phyloP scores from a whole-genome alignment of 768 basidiomycete species.

The Mycena alexandri region DNA sequence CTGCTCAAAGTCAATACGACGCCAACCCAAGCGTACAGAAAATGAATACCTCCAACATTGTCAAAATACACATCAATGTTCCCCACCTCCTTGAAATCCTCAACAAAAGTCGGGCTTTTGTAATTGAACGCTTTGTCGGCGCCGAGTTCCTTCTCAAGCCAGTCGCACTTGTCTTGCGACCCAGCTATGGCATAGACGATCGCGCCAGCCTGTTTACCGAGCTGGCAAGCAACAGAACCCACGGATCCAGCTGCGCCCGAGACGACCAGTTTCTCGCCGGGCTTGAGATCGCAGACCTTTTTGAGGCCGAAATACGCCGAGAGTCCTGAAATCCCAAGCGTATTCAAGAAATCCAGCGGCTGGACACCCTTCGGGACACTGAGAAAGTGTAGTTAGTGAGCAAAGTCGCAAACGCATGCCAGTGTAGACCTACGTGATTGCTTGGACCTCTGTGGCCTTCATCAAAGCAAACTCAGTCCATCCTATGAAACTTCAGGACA shows the following conservation, averaged over 20 bases:
- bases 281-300: constrained; percentile 83
- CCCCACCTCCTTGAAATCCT: constrained; percentile 81
- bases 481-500: constrained; percentile 55
- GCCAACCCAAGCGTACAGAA: not conserved
- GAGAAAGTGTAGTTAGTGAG: constrained; percentile 1
- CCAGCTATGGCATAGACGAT: constrained; percentile 93
- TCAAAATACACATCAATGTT: constrained; percentile 89
- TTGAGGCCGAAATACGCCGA: constrained; percentile 93
- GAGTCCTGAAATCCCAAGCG: constrained; percentile 77
- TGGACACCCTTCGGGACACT: constrained; percentile 72
- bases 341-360: constrained; percentile 84
- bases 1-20: constrained; percentile 48
- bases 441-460: constrained; percentile 62
- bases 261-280: constrained; percentile 86
- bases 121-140: constrained; percentile 90
- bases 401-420: not conserved
- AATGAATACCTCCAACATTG: constrained; percentile 72
- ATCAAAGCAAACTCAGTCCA: constrained; percentile 84
- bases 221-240: constrained; percentile 86
- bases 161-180: constrained; percentile 83
- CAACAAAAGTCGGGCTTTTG: constrained; percentile 78
- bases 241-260: constrained; percentile 96
- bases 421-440: constrained; percentile 64
- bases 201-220: constrained; percentile 83
- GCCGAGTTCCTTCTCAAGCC: constrained; percentile 88